Percentiles rank a stretch among this genome's conserved stretches.
phyloP scores from a whole-genome alignment of 192 early-diverging fungal species.

The Paraglomus brasilianum region DNA sequence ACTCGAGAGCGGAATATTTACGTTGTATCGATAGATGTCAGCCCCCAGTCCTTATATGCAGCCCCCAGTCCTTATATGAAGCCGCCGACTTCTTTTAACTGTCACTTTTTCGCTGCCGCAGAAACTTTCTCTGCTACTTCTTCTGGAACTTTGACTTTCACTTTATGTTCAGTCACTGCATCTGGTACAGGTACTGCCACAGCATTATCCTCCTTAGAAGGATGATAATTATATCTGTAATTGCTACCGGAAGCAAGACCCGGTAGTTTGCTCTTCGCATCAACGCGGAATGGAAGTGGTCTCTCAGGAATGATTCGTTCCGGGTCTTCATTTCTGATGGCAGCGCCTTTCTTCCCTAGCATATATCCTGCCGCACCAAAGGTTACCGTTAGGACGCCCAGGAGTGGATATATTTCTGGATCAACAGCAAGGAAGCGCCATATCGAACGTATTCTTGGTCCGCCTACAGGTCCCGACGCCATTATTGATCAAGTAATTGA shows the following conservation, averaged over 20 bases:
- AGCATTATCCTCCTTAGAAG: neutral
- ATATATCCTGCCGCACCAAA: slow-evolving; percentile 30
- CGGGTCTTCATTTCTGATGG: slow-evolving; percentile 15
- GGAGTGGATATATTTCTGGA: slow-evolving; percentile 34
- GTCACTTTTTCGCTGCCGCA: too few relatives aligned
- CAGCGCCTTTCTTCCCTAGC: slow-evolving; percentile 19
- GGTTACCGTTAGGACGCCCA: slow-evolving; percentile 22
- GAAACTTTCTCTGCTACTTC: too few relatives aligned
- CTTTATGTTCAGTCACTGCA: slow-evolving; percentile 28
- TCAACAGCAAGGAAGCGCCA: slow-evolving; percentile 29
- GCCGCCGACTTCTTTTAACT: too few relatives aligned
- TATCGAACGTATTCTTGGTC: slow-evolving; percentile 8
- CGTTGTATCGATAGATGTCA: too few relatives aligned
- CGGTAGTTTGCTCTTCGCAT: too few relatives aligned
- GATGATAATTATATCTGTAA: slow-evolving; percentile 33
- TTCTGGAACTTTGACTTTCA: slow-evolving; percentile 27
- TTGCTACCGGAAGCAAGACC: too few relatives aligned
- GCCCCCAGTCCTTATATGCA: too few relatives aligned
- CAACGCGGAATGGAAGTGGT: too few relatives aligned
- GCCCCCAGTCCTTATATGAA: too few relatives aligned
- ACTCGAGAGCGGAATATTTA: too few relatives aligned
- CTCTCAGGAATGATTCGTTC: slow-evolving; percentile 8
- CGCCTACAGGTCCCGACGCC: slow-evolving; percentile 28
- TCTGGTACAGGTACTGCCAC: slow-evolving; percentile 3
- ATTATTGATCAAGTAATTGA: too few relatives aligned